Evolutionary conservation across 305 asterid species (phyloP).

Genomic region (Andrographis paniculata): DNA sequence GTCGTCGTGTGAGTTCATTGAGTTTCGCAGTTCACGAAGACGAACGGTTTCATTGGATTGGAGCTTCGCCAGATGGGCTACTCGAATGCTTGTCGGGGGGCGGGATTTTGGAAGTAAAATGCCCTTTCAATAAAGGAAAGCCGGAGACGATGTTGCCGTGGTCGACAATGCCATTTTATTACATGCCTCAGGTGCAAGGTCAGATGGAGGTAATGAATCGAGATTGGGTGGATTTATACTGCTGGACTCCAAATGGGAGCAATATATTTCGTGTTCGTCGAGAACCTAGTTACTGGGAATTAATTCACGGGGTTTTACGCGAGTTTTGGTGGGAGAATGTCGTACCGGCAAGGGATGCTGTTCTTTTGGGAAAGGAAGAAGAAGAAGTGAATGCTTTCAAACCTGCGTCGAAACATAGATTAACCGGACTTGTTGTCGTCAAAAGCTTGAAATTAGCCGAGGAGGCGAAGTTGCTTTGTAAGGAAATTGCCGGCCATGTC

Average conservation of each 20-base stretch:
- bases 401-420: constrained; percentile 59
- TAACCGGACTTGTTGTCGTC: constrained; percentile 59
- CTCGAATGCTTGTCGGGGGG: constrained; percentile 53
- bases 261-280: constrained; percentile 67
- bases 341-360: constrained; percentile 71
- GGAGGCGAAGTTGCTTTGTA: constrained; percentile 67
- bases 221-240: constrained; percentile 86
- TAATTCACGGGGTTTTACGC: constrained; percentile 54
- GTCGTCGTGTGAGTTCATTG: constrained; percentile 61
- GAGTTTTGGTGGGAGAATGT: constrained; percentile 99
- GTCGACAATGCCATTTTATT: constrained; percentile 76
- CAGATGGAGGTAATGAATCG: constrained; percentile 93
- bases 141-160: constrained; percentile 78
- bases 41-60: constrained; percentile 60
- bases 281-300: constrained; percentile 60
- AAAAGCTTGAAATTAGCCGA: constrained; percentile 70
- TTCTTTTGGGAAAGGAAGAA: constrained; percentile 52
- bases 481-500: constrained; percentile 79
- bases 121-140: constrained; percentile 87
- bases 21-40: constrained; percentile 73
- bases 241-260: constrained; percentile 94
- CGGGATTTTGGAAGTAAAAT: constrained; percentile 88
- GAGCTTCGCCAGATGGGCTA: constrained; percentile 93
- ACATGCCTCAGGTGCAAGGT: constrained; percentile 97
- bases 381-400: constrained; percentile 56